These are phyloP conservation scores for Phytophthora tubulina DNA, from an alignment of 352 stramenopile genomes.

Conservation along the genomic window DNA sequence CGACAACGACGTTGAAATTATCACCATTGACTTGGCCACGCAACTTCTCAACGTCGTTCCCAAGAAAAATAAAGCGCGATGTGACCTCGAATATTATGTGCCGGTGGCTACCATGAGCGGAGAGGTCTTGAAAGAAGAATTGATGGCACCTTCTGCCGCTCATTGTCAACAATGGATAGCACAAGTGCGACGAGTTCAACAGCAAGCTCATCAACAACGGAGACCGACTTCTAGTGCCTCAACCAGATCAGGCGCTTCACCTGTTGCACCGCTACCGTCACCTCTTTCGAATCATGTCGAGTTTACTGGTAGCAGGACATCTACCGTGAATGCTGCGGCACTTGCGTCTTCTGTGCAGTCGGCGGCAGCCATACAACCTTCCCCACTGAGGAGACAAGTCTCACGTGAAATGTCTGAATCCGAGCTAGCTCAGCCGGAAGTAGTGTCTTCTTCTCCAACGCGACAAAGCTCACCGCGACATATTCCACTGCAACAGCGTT, in stretches of 20 bases:
- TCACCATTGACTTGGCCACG: slow-evolving; percentile 56
- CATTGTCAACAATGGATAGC: slow-evolving; percentile 74
- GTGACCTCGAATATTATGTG: slow-evolving; percentile 57
- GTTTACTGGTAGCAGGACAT: slow-evolving; percentile 20
- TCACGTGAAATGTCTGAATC: slow-evolving; percentile 33
- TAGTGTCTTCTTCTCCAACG: not conserved
- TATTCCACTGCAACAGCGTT: not conserved
- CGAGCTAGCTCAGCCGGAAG: slow-evolving; percentile 23
- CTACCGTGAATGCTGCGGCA: not conserved
- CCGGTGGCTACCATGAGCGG: slow-evolving; percentile 18
- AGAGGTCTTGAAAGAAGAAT: slow-evolving; percentile 52
- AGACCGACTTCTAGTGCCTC: slow-evolving; percentile 27
- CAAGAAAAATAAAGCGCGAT: slow-evolving; percentile 75
- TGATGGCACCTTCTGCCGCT: slow-evolving; percentile 76
- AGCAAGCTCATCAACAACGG: slow-evolving; percentile 46
- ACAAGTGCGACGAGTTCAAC: slow-evolving; percentile 51
- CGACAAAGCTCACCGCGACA: not conserved
- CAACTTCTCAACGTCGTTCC: slow-evolving; percentile 57
- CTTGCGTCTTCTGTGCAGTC: slow-evolving; percentile 8
- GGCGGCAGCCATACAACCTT: slow-evolving; percentile 16
- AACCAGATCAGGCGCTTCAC: slow-evolving; percentile 21
- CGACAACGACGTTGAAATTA: slow-evolving; percentile 17
- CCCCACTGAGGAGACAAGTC: slow-evolving; percentile 15
- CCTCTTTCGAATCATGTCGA: slow-evolving; percentile 6
- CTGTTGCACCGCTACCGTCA: slow-evolving; percentile 35